These are phyloP conservation scores for Podospora australis DNA, from an alignment of 495 filamentous ascomycete species.

Conservation along the genomic window DNA sequence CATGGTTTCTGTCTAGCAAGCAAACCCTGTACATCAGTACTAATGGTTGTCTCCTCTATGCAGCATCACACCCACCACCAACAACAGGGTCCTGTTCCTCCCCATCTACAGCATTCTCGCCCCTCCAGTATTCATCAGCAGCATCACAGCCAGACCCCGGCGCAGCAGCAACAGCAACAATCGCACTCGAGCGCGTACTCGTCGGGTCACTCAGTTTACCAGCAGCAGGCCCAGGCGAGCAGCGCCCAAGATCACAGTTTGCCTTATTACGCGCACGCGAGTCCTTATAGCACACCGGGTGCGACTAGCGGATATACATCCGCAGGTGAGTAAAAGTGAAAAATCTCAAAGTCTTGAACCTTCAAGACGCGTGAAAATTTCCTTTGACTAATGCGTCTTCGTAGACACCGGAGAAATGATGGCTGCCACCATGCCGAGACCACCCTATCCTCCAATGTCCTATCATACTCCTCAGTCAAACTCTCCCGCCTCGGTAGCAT, in stretches of 20 bases:
- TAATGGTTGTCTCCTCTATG: slow-evolving; percentile 49
- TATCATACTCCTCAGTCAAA: slow-evolving; percentile 96
- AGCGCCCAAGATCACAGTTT: slow-evolving; percentile 51
- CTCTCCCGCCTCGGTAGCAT: slow-evolving; percentile 92
- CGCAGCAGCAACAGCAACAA: slow-evolving; percentile 36
- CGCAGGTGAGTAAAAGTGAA: slow-evolving; percentile 57
- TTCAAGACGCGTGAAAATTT: neutral
- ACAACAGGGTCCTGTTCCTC: slow-evolving; percentile 49
- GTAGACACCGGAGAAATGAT: slow-evolving; percentile 85
- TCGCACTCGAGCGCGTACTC: slow-evolving; percentile 53
- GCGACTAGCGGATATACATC: slow-evolving; percentile 67
- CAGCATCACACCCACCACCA: slow-evolving; percentile 57
- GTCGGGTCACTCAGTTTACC: slow-evolving; percentile 50
- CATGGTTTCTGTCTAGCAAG: slow-evolving; percentile 28
- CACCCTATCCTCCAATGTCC: slow-evolving; percentile 76
- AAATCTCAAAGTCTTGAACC: neutral
- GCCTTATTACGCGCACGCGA: slow-evolving; percentile 67
- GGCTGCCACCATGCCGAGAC: slow-evolving; percentile 83
- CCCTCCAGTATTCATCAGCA: slow-evolving; percentile 59
- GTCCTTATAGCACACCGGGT: slow-evolving; percentile 66
- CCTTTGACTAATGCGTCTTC: slow-evolving; percentile 26
- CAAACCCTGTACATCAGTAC: slow-evolving; percentile 30
- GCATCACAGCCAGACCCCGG: slow-evolving; percentile 48
- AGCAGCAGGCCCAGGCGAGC: slow-evolving; percentile 38
- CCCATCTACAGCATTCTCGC: slow-evolving; percentile 57